phyloP scores from a whole-genome alignment of 352 stramenopile species.

The Globisporangium iwayamae region DNA sequence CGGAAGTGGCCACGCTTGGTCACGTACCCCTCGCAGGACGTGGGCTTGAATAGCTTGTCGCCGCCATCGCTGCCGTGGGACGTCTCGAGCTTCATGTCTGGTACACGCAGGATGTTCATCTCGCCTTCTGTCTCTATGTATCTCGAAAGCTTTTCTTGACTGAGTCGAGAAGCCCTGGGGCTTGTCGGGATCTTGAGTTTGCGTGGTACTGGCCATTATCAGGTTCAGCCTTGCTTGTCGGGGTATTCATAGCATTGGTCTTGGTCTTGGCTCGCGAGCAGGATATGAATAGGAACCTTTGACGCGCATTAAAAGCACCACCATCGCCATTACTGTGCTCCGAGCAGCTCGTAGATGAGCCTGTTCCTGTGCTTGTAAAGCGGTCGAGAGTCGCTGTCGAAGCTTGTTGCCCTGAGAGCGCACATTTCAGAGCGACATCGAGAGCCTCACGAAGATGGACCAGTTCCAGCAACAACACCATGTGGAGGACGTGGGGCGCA shows the following conservation, averaged over 20 bases:
- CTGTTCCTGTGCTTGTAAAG: neutral
- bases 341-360: neutral
- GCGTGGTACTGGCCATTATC: neutral
- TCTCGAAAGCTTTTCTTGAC: neutral
- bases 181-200: neutral
- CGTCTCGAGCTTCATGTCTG: constrained; percentile 21
- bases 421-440: neutral
- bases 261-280: neutral
- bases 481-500: constrained; percentile 76
- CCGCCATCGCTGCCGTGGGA: neutral
- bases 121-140: neutral
- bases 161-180: neutral
- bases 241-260: neutral
- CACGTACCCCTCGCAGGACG: constrained; percentile 83
- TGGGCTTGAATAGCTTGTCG: constrained; percentile 50
- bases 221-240: neutral
- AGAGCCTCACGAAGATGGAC: constrained; percentile 43
- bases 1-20: constrained; percentile 82
- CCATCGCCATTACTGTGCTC: neutral
- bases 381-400: neutral
- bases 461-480: constrained; percentile 76
- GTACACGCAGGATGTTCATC: constrained; percentile 68
- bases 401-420: neutral
- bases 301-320: neutral
- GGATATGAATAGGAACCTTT: neutral